Conservation (phyloP, 805 yeast species). For the Teunomyces atbi region DNA sequence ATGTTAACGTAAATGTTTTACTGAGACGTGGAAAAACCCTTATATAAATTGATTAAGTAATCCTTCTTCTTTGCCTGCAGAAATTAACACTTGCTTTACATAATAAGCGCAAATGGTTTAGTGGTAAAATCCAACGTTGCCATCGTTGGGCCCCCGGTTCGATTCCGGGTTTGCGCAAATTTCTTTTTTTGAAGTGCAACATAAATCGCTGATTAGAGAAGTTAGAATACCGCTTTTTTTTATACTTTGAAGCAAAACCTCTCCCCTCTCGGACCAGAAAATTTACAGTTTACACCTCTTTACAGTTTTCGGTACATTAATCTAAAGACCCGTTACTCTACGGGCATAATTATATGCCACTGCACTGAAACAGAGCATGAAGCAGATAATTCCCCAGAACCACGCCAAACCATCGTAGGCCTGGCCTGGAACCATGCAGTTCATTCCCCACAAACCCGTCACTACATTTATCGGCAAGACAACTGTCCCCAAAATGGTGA, state of each 20-base stretch:
- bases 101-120: background rate
- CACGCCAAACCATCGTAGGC: slow-evolving; percentile 38
- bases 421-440: slow-evolving; percentile 95
- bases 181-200: background rate
- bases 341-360: slow-evolving; percentile 41
- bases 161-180: slow-evolving; percentile 1
- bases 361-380: slow-evolving; percentile 35
- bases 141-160: slow-evolving; percentile 4
- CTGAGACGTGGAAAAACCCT: too few species aligned
- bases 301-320: too few species aligned
- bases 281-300: too few species aligned
- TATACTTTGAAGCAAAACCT: too few species aligned
- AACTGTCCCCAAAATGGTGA: slow-evolving; percentile 90
- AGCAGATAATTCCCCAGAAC: slow-evolving; percentile 39
- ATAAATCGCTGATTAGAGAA: too few species aligned
- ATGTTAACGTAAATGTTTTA: background rate
- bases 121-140: slow-evolving; percentile 1
- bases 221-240: too few species aligned
- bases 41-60: too few species aligned
- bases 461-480: slow-evolving; percentile 93
- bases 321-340: slow-evolving; percentile 38
- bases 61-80: too few species aligned
- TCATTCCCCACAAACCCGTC: slow-evolving; percentile 99
- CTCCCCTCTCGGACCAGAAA: too few species aligned
- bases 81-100: too few species aligned